Percentiles rank a stretch among this genome's conserved stretches.
These are phyloP conservation scores for Strigomonas galati DNA, from an alignment of 208 protist genomes.

Conservation along the genomic window DNA sequence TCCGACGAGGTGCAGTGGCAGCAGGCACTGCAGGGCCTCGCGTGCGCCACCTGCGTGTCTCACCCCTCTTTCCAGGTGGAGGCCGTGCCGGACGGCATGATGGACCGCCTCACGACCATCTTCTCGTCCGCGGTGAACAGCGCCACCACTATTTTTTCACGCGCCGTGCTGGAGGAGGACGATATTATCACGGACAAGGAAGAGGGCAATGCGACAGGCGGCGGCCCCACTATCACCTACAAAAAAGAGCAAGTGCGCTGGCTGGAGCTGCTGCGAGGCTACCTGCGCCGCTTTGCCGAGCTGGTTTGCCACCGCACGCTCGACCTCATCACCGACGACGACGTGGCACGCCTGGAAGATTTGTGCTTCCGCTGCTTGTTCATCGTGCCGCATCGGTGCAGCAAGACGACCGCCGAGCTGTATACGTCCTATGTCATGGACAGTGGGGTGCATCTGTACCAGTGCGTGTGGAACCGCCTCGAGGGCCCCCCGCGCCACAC, in stretches of 20 bases:
- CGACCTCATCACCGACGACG: slow-evolving; percentile 39
- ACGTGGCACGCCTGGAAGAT: slow-evolving; percentile 74
- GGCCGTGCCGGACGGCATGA: slow-evolving; percentile 34
- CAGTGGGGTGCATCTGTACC: slow-evolving; percentile 51
- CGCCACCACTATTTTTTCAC: slow-evolving; percentile 19
- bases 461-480: slow-evolving; percentile 67
- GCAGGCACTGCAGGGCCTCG: slow-evolving; percentile 29
- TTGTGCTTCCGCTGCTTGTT: slow-evolving; percentile 65
- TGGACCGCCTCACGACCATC: slow-evolving; percentile 39
- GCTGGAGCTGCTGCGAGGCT: slow-evolving; percentile 55
- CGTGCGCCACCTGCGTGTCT: slow-evolving; percentile 45
- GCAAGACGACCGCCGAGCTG: slow-evolving; percentile 27
- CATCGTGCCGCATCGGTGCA: slow-evolving; percentile 24
- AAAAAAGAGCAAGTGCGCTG: slow-evolving; percentile 18
- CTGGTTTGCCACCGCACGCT: slow-evolving; percentile 39
- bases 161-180: slow-evolving; percentile 13
- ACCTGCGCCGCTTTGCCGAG: slow-evolving; percentile 38
- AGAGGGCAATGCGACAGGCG: neutral
- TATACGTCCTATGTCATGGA: slow-evolving; percentile 64
- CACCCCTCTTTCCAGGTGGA: slow-evolving; percentile 49
- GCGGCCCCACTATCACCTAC: neutral
- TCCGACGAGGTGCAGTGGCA: neutral
- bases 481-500: slow-evolving; percentile 32
- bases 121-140: slow-evolving; percentile 42
- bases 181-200: neutral